Conservation (phyloP, 768 basidiomycete genomes). For the Cystofilobasidium ferigula region DNA sequence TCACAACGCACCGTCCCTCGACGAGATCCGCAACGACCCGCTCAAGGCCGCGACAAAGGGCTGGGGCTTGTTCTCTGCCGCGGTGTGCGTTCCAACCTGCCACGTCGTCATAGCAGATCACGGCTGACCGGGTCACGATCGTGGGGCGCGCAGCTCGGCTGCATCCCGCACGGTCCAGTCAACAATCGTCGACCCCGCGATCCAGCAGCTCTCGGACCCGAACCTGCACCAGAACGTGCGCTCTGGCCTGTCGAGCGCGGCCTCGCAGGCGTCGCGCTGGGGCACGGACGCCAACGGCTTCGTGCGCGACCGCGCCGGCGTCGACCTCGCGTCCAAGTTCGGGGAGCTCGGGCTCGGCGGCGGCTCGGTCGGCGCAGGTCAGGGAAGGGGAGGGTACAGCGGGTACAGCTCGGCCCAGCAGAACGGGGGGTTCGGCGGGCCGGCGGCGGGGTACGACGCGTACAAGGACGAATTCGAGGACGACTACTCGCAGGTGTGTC, state of each 20-base stretch:
- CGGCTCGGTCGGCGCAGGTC: conserved; percentile 45
- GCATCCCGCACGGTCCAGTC: conserved; percentile 21
- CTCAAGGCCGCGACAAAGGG: conserved; percentile 76
- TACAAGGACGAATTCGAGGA: not conserved
- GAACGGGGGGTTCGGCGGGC: not conserved
- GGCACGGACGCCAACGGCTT: conserved; percentile 33
- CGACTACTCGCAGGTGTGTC: not conserved
- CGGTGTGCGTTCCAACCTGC: conserved; percentile 41
- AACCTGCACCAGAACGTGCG: conserved; percentile 58
- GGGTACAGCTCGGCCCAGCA: not conserved
- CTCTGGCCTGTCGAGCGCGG: conserved; percentile 1
- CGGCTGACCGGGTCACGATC: too few relatives aligned
- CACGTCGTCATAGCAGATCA: too few relatives aligned
- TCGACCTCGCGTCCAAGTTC: conserved; percentile 72
- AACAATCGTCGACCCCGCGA: conserved; percentile 77
- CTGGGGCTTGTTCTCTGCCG: conserved; percentile 88
- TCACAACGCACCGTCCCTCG: conserved; percentile 61
- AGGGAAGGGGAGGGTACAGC: conserved; percentile 31
- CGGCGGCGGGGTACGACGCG: not conserved
- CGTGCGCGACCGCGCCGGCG: conserved; percentile 57
- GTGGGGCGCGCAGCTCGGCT: too few relatives aligned
- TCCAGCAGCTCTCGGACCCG: conserved; percentile 72
- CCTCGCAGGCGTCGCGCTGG: conserved; percentile 3
- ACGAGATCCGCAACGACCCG: conserved; percentile 78
- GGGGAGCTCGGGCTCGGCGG: conserved; percentile 52